A percentile compares a stretch with the other conserved stretches of the same genome.
Evolutionary conservation across 306 rosid species (phyloP).

Genomic region (Trichosanthes cucumerina): DNA sequence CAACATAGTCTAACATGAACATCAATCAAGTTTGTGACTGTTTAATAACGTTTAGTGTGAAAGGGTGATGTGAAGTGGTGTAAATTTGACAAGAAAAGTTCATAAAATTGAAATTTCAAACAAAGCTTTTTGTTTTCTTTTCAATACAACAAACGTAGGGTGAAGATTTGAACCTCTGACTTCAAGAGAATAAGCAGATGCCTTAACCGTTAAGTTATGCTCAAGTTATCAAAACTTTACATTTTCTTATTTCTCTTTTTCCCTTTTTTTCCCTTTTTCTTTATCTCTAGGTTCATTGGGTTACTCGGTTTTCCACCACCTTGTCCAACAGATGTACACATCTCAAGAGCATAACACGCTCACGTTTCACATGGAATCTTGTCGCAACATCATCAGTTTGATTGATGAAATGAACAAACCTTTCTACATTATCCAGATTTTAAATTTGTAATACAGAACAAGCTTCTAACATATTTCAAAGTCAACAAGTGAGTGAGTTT

Average conservation of each 20-base stretch:
- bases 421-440: not conserved
- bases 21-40: not conserved
- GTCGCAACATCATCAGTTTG: not conserved
- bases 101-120: not conserved
- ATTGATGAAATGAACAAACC: not conserved
- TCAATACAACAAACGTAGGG: too few relatives aligned
- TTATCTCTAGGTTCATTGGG: not conserved
- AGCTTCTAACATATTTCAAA: not conserved
- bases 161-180: too few relatives aligned
- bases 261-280: not conserved
- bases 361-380: not conserved
- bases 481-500: not conserved
- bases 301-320: not conserved
- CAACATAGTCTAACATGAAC: too few relatives aligned
- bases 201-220: too few relatives aligned
- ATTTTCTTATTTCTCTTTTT: not conserved
- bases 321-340: not conserved
- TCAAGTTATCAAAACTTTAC: too few relatives aligned
- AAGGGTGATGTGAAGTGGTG: not conserved
- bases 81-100: not conserved
- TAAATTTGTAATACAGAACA: not conserved
- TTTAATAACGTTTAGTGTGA: not conserved
- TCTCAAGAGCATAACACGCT: not conserved
- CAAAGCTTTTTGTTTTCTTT: not conserved
- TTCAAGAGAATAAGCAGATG: too few relatives aligned